phyloP scores from a whole-genome alignment of 2,329 filamentous ascomycete species.

The Mariannaea sp. region DNA sequence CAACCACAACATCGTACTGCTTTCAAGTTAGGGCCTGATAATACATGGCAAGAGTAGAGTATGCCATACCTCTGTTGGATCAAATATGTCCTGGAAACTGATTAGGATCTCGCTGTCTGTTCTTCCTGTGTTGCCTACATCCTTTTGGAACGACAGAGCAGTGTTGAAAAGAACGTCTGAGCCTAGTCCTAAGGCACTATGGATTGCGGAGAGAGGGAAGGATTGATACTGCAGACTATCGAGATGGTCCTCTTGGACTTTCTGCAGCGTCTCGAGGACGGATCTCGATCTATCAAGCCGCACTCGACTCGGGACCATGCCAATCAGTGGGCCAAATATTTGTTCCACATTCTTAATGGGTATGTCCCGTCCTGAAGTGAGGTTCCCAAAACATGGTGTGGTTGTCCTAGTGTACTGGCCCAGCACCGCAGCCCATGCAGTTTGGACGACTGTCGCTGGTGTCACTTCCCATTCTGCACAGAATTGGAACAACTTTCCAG shows the following conservation, averaged over 20 bases:
- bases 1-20: too few relatives aligned
- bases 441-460: slow-evolving; percentile 4
- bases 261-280: slow-evolving; percentile 47
- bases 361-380: slow-evolving; percentile 8
- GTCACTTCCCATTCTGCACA: neutral
- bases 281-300: slow-evolving; percentile 40
- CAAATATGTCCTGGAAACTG: too few relatives aligned
- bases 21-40: too few relatives aligned
- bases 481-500: too few relatives aligned
- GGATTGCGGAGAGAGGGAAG: slow-evolving; percentile 54
- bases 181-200: slow-evolving; percentile 39
- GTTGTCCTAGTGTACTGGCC: neutral
- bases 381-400: slow-evolving; percentile 1
- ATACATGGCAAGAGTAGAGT: too few relatives aligned
- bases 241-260: slow-evolving; percentile 52
- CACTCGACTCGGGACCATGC: slow-evolving; percentile 44
- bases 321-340: slow-evolving; percentile 12
- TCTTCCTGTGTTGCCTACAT: neutral
- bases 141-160: slow-evolving; percentile 40
- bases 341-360: neutral
- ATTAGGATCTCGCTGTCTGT: too few relatives aligned
- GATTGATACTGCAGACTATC: slow-evolving; percentile 53
- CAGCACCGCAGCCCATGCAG: slow-evolving; percentile 7
- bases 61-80: too few relatives aligned
- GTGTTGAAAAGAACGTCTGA: slow-evolving; percentile 39